Conservation (phyloP, 75 land plant genomes). For the Ceratopteris richardii region DNA sequence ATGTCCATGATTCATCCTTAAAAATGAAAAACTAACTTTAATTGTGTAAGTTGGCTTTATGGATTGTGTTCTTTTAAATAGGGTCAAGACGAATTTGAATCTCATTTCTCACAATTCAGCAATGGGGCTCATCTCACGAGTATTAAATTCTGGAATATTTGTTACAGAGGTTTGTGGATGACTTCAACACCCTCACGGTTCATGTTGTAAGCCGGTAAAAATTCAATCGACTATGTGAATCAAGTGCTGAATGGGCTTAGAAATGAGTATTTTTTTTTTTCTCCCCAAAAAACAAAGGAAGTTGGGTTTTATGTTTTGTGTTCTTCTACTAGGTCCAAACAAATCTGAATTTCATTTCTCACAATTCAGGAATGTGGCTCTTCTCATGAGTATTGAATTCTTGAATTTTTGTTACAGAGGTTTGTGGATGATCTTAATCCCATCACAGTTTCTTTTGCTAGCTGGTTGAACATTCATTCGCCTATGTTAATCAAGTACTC, state of each 20-base stretch:
- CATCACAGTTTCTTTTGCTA: no score
- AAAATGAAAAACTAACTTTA: no score
- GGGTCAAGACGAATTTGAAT: constrained; percentile 77
- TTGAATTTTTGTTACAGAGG: constrained; percentile 79
- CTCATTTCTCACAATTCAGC: constrained; percentile 92
- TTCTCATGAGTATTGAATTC: constrained; percentile 41
- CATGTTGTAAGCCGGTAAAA: no score
- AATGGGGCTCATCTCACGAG: constrained; percentile 66
- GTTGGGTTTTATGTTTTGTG: not conserved
- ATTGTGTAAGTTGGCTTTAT: no score
- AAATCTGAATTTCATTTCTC: constrained; percentile 87
- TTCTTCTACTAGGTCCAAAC: constrained; percentile 49
- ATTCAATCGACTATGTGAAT: no score
- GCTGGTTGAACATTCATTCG: no score
- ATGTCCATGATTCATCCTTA: no score
- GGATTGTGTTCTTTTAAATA: constrained; percentile 14
- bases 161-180: constrained; percentile 53
- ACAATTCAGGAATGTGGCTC: constrained; percentile 91
- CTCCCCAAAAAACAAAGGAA: no score
- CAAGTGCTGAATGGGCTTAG: no score
- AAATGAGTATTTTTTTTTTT: no score
- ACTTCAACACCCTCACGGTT: no score
- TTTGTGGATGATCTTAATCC: constrained; percentile 13
- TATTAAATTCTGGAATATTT: constrained; percentile 58
- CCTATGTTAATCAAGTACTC: no score